Conservation (phyloP, 2,329 filamentous ascomycete species). For the Chaetomium olivaceum region DNA sequence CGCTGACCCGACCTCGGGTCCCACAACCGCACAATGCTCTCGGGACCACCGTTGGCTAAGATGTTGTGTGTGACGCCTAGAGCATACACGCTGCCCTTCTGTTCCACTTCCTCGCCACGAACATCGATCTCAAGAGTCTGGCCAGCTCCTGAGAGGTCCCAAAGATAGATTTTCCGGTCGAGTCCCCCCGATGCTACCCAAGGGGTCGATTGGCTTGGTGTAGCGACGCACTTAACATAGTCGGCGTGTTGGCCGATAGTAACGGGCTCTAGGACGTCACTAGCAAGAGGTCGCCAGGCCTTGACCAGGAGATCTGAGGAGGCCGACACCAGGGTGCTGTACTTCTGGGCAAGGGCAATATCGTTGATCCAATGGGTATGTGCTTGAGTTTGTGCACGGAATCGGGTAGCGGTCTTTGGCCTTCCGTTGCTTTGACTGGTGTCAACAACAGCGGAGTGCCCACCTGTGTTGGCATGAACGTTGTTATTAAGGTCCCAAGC, state of each 20-base stretch:
- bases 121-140: constrained; percentile 86
- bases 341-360: constrained; percentile 76
- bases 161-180: constrained; percentile 87
- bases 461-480: constrained; percentile 32
- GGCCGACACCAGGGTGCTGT: constrained; percentile 78
- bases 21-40: constrained; percentile 90
- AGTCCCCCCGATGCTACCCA: constrained; percentile 96
- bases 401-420: constrained; percentile 53
- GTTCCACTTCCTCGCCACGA: constrained; percentile 75
- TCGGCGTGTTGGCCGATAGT: constrained; percentile 92
- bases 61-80: constrained; percentile 77
- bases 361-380: constrained; percentile 98
- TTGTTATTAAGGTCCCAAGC: constrained; percentile 88
- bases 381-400: constrained; percentile 65
- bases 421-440: constrained; percentile 35
- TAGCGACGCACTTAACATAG: constrained; percentile 92
- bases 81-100: constrained; percentile 95
- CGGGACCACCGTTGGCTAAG: constrained; percentile 88
- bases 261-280: constrained; percentile 65
- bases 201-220: constrained; percentile 61
- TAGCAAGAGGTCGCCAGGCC: constrained; percentile 78
- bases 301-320: constrained; percentile 95
- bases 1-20: constrained; percentile 85
- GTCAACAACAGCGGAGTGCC: constrained; percentile 36
- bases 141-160: constrained; percentile 87